Evolutionary conservation across 805 yeast species (phyloP).

Genomic region (Saturnispora dispora): DNA sequence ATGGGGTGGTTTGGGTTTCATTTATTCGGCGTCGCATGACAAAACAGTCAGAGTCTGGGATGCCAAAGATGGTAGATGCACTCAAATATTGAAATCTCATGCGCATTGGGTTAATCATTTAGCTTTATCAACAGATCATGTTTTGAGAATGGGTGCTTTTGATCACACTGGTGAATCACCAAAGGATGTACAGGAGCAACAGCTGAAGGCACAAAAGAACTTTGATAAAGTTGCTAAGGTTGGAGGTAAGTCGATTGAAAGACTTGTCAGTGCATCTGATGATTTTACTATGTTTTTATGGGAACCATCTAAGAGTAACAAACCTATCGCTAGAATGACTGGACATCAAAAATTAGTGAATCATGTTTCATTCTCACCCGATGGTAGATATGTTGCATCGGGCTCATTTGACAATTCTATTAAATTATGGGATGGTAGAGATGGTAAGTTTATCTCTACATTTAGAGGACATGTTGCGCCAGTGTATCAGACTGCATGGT

Average conservation of each 20-base stretch:
- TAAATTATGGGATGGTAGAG: conserved; percentile 92
- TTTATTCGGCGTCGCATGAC: conserved; percentile 93
- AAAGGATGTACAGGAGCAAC: conserved; percentile 36
- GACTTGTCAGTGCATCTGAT: conserved; percentile 91
- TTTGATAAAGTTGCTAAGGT: conserved; percentile 55
- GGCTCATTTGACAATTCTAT: conserved; percentile 94
- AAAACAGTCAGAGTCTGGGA: conserved; percentile 93
- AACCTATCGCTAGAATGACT: conserved; percentile 89
- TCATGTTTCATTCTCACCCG: conserved; percentile 93
- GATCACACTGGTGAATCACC: conserved; percentile 56
- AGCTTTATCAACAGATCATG: conserved; percentile 85
- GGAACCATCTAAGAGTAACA: conserved; percentile 76
- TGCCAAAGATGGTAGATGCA: conserved; percentile 62
- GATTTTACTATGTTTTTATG: conserved; percentile 97
- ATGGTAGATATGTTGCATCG: conserved; percentile 82
- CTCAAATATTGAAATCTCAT: conserved; percentile 75
- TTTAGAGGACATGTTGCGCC: conserved; percentile 97
- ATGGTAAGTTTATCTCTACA: conserved; percentile 83
- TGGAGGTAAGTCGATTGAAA: conserved; percentile 52
- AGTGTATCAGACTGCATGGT: conserved; percentile 97
- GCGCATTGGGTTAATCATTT: conserved; percentile 98
- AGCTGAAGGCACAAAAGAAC: conserved; percentile 45
- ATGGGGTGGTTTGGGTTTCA: conserved; percentile 86
- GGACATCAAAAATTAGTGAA: conserved; percentile 97
- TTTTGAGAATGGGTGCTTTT: conserved; percentile 77